Evolutionary conservation across 805 yeast species (phyloP).

Genomic region (Candida ascalaphidarum): DNA sequence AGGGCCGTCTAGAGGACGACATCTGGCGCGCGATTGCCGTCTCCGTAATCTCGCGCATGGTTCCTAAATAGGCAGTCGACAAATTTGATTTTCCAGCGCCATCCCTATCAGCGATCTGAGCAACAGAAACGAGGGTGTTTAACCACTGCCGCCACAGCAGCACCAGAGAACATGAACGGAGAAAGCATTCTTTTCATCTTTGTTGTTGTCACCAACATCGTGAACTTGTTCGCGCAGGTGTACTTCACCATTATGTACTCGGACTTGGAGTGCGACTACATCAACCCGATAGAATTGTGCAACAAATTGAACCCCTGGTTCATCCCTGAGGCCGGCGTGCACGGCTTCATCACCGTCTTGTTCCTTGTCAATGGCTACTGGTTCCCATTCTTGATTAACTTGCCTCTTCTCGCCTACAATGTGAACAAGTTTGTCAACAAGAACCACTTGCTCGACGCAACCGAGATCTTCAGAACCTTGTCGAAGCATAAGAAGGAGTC

Average conservation of each 20-base stretch:
- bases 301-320: constrained; percentile 84
- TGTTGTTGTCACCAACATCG: constrained; percentile 79
- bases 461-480: constrained; percentile 93
- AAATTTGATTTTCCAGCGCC: too few species aligned
- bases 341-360: constrained; percentile 58
- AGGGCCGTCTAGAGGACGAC: too few species aligned
- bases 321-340: constrained; percentile 83
- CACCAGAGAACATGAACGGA: too few species aligned
- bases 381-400: constrained; percentile 76
- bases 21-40: too few species aligned
- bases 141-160: too few species aligned
- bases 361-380: constrained; percentile 86
- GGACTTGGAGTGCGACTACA: constrained; percentile 92
- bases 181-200: constrained; percentile 63
- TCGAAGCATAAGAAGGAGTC: constrained; percentile 89
- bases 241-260: constrained; percentile 93
- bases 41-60: too few species aligned
- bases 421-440: constrained; percentile 70
- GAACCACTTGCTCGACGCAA: constrained; percentile 86
- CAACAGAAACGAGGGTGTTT: too few species aligned
- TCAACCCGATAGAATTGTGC: constrained; percentile 95
- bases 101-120: too few species aligned
- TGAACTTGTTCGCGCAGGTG: constrained; percentile 84
- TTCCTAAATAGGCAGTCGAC: constrained; percentile 2
- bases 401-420: constrained; percentile 81